Conservation (phyloP, 768 basidiomycete genomes). For the Russula compacta region DNA sequence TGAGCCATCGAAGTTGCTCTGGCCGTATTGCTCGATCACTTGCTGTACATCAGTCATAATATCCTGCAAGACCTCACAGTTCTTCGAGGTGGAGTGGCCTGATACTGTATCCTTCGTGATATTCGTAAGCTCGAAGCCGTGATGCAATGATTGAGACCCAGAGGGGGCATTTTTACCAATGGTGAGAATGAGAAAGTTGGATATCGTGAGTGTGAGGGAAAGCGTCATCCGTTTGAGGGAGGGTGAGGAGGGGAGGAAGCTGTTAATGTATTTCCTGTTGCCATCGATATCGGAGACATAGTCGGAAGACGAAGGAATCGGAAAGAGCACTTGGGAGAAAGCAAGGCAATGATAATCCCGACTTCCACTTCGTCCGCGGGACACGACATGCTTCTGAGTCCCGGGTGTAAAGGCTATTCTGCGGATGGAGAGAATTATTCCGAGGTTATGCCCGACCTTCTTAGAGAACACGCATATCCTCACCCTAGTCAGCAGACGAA, state of each 20-base stretch:
- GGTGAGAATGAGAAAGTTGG: not conserved
- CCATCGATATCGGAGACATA: not conserved
- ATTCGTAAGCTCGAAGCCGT: constrained; percentile 27
- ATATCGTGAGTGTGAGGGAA: not conserved
- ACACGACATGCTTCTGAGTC: not conserved
- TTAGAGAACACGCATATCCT: not conserved
- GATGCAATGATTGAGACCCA: constrained; percentile 32
- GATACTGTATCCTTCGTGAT: not conserved
- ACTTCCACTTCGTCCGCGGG: not conserved
- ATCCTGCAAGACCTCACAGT: constrained; percentile 61
- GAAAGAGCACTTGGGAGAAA: not conserved
- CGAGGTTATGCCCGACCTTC: not conserved
- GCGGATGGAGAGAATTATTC: not conserved
- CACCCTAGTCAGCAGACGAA: not conserved
- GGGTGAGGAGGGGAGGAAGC: no score
- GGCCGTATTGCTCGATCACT: constrained; percentile 78
- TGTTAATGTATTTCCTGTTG: not conserved
- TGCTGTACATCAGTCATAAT: constrained; percentile 86
- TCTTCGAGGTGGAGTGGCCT: not conserved
- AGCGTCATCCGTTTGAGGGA: not conserved
- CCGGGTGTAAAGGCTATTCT: not conserved
- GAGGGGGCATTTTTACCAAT: not conserved
- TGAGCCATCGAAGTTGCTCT: constrained; percentile 42
- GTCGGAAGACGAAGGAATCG: not conserved
- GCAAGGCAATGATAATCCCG: not conserved